Conservation (phyloP, 2,329 filamentous ascomycete species). For the Aspergillus ochraceoroseus region DNA sequence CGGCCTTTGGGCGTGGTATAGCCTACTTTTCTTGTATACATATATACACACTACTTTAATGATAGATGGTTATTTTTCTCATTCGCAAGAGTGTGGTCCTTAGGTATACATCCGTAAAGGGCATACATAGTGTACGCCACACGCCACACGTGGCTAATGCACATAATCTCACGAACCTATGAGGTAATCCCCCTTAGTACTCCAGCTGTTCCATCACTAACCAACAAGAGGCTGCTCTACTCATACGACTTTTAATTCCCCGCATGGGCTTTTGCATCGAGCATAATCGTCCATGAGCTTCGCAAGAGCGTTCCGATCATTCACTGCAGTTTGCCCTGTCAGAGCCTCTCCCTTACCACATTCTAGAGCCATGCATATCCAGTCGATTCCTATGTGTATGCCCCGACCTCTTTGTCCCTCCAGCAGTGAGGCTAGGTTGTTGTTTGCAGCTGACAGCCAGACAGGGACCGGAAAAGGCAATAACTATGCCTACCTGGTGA, state of each 20-base stretch:
- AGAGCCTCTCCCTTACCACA: slow-evolving; percentile 10
- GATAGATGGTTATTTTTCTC: no score
- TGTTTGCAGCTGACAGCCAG: no score
- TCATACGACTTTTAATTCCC: no score
- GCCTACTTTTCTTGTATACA: not conserved
- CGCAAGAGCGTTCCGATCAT: slow-evolving; percentile 23
- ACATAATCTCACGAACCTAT: slow-evolving; percentile 9
- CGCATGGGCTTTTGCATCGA: slow-evolving; percentile 4
- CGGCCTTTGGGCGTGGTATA: slow-evolving; percentile 35
- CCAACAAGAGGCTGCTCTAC: not conserved
- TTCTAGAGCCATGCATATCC: slow-evolving; percentile 46
- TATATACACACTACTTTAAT: not conserved
- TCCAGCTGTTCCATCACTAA: slow-evolving; percentile 3
- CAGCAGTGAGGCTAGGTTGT: no score
- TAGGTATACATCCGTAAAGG: no score
- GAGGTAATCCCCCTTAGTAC: slow-evolving; percentile 17
- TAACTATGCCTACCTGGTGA: slow-evolving; percentile 52
- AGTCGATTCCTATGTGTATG: slow-evolving; percentile 53
- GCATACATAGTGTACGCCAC: no score
- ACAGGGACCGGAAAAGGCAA: slow-evolving; percentile 42
- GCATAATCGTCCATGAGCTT: slow-evolving; percentile 30
- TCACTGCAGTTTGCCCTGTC: slow-evolving; percentile 13
- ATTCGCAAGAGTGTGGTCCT: no score
- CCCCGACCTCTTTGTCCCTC: no score
- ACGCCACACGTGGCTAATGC: slow-evolving; percentile 13